phyloP scores from a whole-genome alignment of 2,329 filamentous ascomycete genomes.

The Fusarium sublunatum region DNA sequence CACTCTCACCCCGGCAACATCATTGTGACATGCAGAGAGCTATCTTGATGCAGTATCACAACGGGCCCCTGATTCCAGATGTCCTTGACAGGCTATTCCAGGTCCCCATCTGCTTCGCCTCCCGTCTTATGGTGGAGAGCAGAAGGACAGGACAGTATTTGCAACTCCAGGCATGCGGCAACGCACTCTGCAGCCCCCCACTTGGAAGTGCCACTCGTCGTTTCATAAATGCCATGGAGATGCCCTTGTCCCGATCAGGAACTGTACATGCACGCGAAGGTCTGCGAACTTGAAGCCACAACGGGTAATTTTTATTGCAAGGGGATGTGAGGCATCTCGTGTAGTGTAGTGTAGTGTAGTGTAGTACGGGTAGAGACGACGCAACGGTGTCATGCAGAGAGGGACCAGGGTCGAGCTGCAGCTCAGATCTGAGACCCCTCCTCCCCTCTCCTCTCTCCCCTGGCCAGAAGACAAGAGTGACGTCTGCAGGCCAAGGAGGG shows the following conservation, averaged over 20 bases:
- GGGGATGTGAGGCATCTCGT: not conserved
- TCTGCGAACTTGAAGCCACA: conserved; percentile 20
- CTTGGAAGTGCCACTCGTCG: not conserved
- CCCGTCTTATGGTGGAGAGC: not conserved
- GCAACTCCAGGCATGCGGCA: not conserved
- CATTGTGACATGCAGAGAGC: not conserved
- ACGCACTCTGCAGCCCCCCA: conserved; percentile 4
- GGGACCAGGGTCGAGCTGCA: conserved; percentile 6
- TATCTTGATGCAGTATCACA: conserved; percentile 7
- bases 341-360: not conserved
- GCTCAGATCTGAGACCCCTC: conserved; percentile 14
- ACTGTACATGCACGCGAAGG: not conserved
- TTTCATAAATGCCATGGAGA: not conserved
- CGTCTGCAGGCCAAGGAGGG: conserved; percentile 15
- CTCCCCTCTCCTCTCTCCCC: not conserved
- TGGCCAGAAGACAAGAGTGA: conserved; percentile 6
- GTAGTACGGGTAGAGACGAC: not conserved
- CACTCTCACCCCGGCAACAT: not conserved
- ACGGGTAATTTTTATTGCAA: conserved; percentile 1
- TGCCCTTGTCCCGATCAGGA: not conserved
- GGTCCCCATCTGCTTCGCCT: not conserved
- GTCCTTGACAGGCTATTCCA: conserved; percentile 15
- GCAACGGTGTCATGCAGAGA: conserved; percentile 1
- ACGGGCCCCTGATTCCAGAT: conserved; percentile 3
- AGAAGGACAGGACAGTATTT: not conserved